Percentiles rank a stretch among this genome's conserved stretches.
Conservation (phyloP, 257 asterid genomes). For the Scutellaria galericulata region DNA sequence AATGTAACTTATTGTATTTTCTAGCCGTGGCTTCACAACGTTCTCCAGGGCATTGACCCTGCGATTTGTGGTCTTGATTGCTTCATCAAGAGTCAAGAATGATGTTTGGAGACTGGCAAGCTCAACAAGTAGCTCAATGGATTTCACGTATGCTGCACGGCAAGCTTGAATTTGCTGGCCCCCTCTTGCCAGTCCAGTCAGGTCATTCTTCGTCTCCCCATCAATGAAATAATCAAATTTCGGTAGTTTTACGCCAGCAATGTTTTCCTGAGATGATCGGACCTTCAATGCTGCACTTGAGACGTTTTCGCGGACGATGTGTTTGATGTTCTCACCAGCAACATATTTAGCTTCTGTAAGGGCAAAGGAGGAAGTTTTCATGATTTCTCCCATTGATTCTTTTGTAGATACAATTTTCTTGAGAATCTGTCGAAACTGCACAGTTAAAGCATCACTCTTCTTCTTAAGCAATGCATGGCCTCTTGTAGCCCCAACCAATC, state of each 20-base stretch:
- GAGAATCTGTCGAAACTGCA: constrained; percentile 55
- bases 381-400: constrained; percentile 56
- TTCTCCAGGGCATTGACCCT: constrained; percentile 65
- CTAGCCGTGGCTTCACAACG: constrained; percentile 60
- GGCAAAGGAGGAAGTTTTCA: constrained; percentile 54
- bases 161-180: constrained; percentile 65
- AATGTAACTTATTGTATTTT: constrained; percentile 58
- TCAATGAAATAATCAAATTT: constrained; percentile 52
- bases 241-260: constrained; percentile 64
- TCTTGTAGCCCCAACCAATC: constrained; percentile 57
- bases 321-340: constrained; percentile 58
- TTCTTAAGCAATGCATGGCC: constrained; percentile 67
- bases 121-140: constrained; percentile 62
- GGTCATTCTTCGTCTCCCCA: constrained; percentile 53
- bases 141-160: constrained; percentile 51
- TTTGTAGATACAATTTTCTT: constrained; percentile 57
- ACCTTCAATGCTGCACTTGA: constrained; percentile 49
- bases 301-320: constrained; percentile 53
- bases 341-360: constrained; percentile 61
- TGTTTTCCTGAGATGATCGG: constrained; percentile 51
- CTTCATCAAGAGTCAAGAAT: constrained; percentile 63
- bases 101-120: constrained; percentile 60
- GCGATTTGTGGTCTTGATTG: constrained; percentile 67
- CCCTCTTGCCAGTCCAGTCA: constrained; percentile 64
- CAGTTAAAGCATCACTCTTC: constrained; percentile 61